Evolutionary conservation across 2,329 filamentous ascomycete genomes (phyloP), one percentile per base, ranked within the genome.

Genomic region (Pseudogymnoascus sp.): DNA sequence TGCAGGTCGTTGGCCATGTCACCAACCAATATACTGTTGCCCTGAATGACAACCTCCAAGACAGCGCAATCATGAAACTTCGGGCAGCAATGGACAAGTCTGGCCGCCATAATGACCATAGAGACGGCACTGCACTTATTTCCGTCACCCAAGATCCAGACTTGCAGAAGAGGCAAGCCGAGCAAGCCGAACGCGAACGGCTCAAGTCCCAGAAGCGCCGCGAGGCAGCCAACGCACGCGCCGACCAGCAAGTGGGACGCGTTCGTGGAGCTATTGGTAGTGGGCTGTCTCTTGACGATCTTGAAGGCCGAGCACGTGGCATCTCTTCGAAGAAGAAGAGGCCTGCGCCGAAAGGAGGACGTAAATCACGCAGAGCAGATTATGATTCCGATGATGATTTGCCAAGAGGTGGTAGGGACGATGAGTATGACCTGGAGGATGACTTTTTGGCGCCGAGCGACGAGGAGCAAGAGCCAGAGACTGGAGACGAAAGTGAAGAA

Each of bases 371-470:
- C 33, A 79, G 81, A 40, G 78, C 81, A 64, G 89, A 90, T 68
- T 89, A 91, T 65, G 89, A 93, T 70, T 90, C 90, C 7, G 90
- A 92, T 69, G 89, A 91, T 68, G 89, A 90, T 64, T 79, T 87
- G 37, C 81, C 83, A 38, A 84, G 85, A 78, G 53, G 71, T 19
- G 63, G 70, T 59, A 83, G 84, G 61, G 82, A 88, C 65, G 88
- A 93, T 67, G 88, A 91, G 68, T 93, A 93, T 72, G 89, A 93
- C 66, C 82, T 88, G 72, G 89, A 89, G 35, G 90, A 93, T 70
- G 90, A 88, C 63, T 93, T 93, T 72, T 83, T 93, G 63, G 90
- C 88, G 3, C 81, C 81, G 3, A 91, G 88, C 69, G 89, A 91
- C 67, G 89, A 91, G 64, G 90, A 92, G 43, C 73, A 76, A 43